A percentile compares a stretch with the other conserved stretches of the same genome.
These are phyloP conservation scores for Trypanosoma platydactyli DNA, from an alignment of 208 protist genomes.

Conservation along the genomic window DNA sequence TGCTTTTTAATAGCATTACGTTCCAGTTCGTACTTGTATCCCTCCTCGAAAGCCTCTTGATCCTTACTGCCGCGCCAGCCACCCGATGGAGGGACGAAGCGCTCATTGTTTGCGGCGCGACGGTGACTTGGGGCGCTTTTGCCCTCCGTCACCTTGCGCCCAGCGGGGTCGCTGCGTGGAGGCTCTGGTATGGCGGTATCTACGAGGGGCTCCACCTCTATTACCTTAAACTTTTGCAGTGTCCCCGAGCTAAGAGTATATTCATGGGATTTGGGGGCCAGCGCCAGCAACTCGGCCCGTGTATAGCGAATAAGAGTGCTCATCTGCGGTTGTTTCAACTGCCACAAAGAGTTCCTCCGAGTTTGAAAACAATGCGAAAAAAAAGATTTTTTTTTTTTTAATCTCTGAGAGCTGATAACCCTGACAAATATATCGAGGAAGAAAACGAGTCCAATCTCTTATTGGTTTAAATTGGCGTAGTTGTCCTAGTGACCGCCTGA, in stretches of 20 bases:
- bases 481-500: too few relatives aligned
- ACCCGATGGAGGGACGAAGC: slow-evolving; percentile 55
- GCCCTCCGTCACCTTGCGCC: slow-evolving; percentile 7
- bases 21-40: slow-evolving; percentile 82
- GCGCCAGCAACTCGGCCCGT: slow-evolving; percentile 53
- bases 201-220: slow-evolving; percentile 45
- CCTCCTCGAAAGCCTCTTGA: slow-evolving; percentile 84
- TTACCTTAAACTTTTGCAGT: slow-evolving; percentile 66
- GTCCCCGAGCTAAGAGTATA: slow-evolving; percentile 38
- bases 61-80: slow-evolving; percentile 58
- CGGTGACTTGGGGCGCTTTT: slow-evolving; percentile 1
- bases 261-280: slow-evolving; percentile 32
- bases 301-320: slow-evolving; percentile 46
- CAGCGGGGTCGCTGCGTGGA: slow-evolving; percentile 3
- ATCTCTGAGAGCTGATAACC: neutral
- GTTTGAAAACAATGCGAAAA: slow-evolving; percentile 6
- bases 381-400: neutral
- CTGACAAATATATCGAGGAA: slow-evolving; percentile 3
- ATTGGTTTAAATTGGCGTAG: too few relatives aligned
- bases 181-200: slow-evolving; percentile 7
- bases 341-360: slow-evolving; percentile 1
- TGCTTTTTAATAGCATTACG: slow-evolving; percentile 62
- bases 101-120: slow-evolving; percentile 36
- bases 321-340: slow-evolving; percentile 9
- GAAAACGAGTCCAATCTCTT: too few relatives aligned